Percentiles rank a stretch among this genome's conserved stretches.
Evolutionary conservation across 2,329 filamentous ascomycete genomes (phyloP).

Genomic region (Penicillium sp.): DNA sequence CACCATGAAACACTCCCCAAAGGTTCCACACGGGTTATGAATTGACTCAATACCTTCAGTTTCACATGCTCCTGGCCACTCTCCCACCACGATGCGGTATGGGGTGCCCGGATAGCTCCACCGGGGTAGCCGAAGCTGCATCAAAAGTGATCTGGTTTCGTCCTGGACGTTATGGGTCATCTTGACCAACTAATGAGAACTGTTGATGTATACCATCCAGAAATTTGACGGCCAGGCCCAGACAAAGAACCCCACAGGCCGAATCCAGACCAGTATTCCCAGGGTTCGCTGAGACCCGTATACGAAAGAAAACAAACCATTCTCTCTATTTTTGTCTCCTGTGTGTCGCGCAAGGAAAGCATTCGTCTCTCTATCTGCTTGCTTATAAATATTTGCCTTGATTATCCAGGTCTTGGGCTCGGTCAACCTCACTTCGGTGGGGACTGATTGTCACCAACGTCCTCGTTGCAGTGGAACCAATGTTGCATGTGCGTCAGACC

Average conservation of each 20-base stretch:
- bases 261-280: background rate
- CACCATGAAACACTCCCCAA: background rate
- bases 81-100: background rate
- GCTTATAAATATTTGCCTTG: background rate
- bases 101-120: background rate
- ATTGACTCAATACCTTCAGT: background rate
- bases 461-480: background rate
- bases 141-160: background rate
- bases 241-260: constrained; percentile 1
- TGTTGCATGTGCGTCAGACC: background rate
- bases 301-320: background rate
- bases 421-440: background rate
- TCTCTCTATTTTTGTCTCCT: background rate
- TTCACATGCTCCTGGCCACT: background rate
- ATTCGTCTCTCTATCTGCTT: background rate
- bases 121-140: background rate
- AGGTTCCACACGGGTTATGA: background rate
- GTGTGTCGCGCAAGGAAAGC: too few relatives aligned
- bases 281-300: background rate
- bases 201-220: background rate
- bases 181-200: background rate
- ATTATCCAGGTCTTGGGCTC: background rate
- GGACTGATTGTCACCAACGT: background rate
- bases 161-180: background rate
- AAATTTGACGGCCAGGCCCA: background rate